A percentile compares a stretch with the other conserved stretches of the same genome.
phyloP scores from a whole-genome alignment of 2,329 filamentous ascomycete genomes.

The Hirsutella rhossiliensis region DNA sequence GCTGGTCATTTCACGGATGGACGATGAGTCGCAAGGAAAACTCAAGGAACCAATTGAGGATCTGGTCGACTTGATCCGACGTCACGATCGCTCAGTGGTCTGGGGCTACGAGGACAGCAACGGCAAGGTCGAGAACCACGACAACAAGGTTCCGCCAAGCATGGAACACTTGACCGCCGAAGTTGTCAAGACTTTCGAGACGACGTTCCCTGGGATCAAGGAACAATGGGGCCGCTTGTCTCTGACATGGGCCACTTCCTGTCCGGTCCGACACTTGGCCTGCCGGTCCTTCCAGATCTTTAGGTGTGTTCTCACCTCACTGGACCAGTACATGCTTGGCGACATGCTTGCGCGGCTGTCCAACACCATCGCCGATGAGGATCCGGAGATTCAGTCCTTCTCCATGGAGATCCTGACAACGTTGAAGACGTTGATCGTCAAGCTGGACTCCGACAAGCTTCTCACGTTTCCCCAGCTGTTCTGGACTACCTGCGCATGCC shows the following conservation, averaged over 20 bases:
- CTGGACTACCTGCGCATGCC: slow-evolving; percentile 93
- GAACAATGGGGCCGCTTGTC: slow-evolving; percentile 87
- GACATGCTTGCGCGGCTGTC: slow-evolving; percentile 94
- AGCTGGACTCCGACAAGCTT: slow-evolving; percentile 67
- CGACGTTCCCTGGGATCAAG: slow-evolving; percentile 75
- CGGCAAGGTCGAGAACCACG: slow-evolving; percentile 59
- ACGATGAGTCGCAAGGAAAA: slow-evolving; percentile 49
- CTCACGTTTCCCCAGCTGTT: slow-evolving; percentile 90
- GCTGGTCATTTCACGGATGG: slow-evolving; percentile 69
- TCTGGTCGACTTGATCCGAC: slow-evolving; percentile 75
- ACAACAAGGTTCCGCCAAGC: slow-evolving; percentile 69
- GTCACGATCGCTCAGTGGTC: slow-evolving; percentile 71
- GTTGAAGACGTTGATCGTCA: slow-evolving; percentile 78
- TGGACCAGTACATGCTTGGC: slow-evolving; percentile 88
- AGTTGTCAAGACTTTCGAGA: slow-evolving; percentile 74
- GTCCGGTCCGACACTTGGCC: slow-evolving; percentile 85
- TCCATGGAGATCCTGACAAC: slow-evolving; percentile 97
- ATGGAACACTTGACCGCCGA: slow-evolving; percentile 79
- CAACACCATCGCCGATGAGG: slow-evolving; percentile 93
- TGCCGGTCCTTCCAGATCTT: slow-evolving; percentile 98
- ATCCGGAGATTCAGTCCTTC: slow-evolving; percentile 88
- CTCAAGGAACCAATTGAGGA: slow-evolving; percentile 72
- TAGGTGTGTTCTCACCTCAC: slow-evolving; percentile 77
- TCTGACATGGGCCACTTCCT: slow-evolving; percentile 91
- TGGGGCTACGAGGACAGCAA: slow-evolving; percentile 95